Base-by-base conservation (phyloP, 371 early-diverging fungal species). In the Apophysomyces sp. region DNA sequence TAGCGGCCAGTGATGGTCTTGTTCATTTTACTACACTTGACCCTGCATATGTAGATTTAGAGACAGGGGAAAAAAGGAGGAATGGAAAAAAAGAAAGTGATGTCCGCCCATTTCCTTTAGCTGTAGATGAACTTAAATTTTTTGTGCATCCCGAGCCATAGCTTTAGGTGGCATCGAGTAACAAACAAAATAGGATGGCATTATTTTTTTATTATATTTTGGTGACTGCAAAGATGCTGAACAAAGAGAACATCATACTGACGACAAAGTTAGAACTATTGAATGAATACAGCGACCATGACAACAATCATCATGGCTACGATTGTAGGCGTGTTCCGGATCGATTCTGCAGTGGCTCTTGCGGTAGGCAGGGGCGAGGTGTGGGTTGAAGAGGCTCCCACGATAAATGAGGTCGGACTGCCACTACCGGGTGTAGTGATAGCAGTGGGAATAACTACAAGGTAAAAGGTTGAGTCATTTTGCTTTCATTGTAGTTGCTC, bases 271-370 rank as follows among this genome's bases (percentile, higher is more conserved):
- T 44, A 18, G 9, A 7, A 44, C 21, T 44, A 44, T n/a, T 44
- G 49, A 26, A 44, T 44, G 21, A 44, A 21, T 21, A 44, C 49
- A 21, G 49, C 49, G 11, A 21, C 49, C 49, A 44, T 44, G 49
- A 44, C 49, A 44, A 44, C 49, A 16, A 44, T 44, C 49, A 44
- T 44, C 49, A 44, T 44, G 49, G 49, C 49, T 21, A 44, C 49
- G 11, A 44, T 44, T 2, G 49, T 9, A 21, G 49, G 49, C 21
- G 49, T 44, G 49, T 44, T n/a, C 9, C 49, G 49, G 11, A 44
- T 21, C 6, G 49, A 44, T 21, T 44, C 49, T 44, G 21, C 49
- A 4, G 49, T 44, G 11, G 49, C 49, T 18, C 24, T n/a, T 21
- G 49, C 18, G 21, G 26, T 24, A 44, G 49, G 21, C 16, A 44